Base-by-base conservation (phyloP, 805 yeast genomes). In the Wickerhamiella bombiphila region DNA sequence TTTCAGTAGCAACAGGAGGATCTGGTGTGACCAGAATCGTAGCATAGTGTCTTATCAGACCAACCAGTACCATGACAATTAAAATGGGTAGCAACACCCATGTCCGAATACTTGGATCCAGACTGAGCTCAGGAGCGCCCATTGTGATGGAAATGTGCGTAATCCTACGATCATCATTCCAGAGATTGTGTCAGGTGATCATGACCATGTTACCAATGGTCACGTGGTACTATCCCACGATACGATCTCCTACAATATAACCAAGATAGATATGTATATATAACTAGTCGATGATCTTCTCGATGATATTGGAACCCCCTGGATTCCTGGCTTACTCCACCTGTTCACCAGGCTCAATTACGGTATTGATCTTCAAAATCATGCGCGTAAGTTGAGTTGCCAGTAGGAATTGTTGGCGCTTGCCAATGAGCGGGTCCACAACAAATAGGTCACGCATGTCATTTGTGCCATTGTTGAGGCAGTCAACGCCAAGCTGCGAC, bases 331-430 rank as follows among this genome's bases (percentile, higher is more conserved):
- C 14, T 34, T 34, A 33, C 35, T 38, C 40, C 29, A 39, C 33
- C 9, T 29, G 39, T 55, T 76, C 77, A 32, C 93, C 93, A 53
- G 80, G 80, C 49, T 88, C 77, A 53, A 91, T 91, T 42, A 91
- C 98, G 59, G 88, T 88, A 60, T 91, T 93, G 57, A 91, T 91
- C 68, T 91, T 91, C 56, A 91, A 70, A 45, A 91, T 85, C 98
- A 91, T 91, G 65, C 98, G 75, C 40, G 96, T 85, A 57, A 91
- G 70, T 64, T 91, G 99, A 11, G 99, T 91, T 34, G 98, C 98
- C 58, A 91, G 69, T 56, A 82, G 64, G 48, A 91, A 70, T 63
- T 91, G 99, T 61, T 91, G 97, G 59, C 82, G 85, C 69, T 91
- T 91, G 54, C 98, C 96, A 51, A 91, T 86, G 57, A 83, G 74